A percentile compares a stretch with the other conserved stretches of the same genome.
Conservation (phyloP, 2,329 filamentous ascomycete species). For the Diaporthe australafricana region DNA sequence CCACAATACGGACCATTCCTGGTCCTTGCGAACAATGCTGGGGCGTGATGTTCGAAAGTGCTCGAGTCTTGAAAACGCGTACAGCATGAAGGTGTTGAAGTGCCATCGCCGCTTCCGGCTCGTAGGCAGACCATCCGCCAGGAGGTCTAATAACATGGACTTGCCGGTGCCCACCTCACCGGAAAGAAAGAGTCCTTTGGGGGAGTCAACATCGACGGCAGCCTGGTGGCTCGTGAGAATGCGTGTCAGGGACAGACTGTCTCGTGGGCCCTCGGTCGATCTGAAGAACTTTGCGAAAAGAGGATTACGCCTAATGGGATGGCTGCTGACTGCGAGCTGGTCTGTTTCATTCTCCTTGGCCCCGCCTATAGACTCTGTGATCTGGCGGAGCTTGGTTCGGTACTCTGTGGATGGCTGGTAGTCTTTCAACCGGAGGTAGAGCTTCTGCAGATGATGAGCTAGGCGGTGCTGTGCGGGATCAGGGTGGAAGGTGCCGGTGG, state of each 20-base stretch:
- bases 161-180: conserved; percentile 88
- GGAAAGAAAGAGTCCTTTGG: conserved; percentile 80
- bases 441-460: conserved; percentile 80
- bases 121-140: conserved; percentile 82
- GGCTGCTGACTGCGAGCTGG: conserved; percentile 61
- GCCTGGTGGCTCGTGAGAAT: conserved; percentile 78
- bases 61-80: conserved; percentile 79
- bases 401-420: conserved; percentile 81
- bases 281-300: conserved; percentile 71
- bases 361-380: conserved; percentile 61
- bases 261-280: conserved; percentile 62
- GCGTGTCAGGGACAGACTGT: conserved; percentile 73
- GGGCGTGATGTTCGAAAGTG: conserved; percentile 62
- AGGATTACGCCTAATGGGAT: conserved; percentile 69
- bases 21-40: conserved; percentile 41
- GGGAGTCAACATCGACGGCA: conserved; percentile 78
- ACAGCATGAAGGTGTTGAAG: conserved; percentile 89
- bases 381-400: conserved; percentile 70
- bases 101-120: conserved; percentile 81
- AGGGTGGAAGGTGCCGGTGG: conserved; percentile 73
- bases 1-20: conserved; percentile 77
- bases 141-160: conserved; percentile 84
- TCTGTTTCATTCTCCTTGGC: conserved; percentile 46
- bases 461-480: conserved; percentile 80
- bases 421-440: conserved; percentile 81